Evolutionary conservation across 768 basidiomycete genomes (phyloP).

Genomic region (Suillus americanus): DNA sequence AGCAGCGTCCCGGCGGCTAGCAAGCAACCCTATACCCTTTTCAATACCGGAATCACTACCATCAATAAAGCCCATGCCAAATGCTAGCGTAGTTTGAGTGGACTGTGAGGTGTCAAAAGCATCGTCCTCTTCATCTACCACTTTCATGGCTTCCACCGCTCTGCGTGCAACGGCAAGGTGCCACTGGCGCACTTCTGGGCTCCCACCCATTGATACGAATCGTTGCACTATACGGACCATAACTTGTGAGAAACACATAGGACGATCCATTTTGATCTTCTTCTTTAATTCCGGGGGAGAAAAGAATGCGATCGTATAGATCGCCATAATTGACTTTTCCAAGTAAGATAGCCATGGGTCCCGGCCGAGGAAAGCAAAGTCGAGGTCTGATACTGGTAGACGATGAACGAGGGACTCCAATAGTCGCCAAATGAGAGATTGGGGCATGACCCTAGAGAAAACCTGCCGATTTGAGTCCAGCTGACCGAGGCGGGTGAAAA

Average conservation of each 20-base stretch:
- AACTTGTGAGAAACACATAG: slow-evolving; percentile 66
- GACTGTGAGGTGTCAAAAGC: slow-evolving; percentile 68
- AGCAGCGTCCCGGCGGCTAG: slow-evolving; percentile 66
- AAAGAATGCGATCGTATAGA: slow-evolving; percentile 86
- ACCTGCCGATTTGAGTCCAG: slow-evolving; percentile 77
- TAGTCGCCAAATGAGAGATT: slow-evolving; percentile 55
- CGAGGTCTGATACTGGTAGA: slow-evolving; percentile 75
- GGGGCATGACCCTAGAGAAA: slow-evolving; percentile 60
- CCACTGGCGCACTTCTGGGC: slow-evolving; percentile 50
- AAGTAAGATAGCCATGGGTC: slow-evolving; percentile 77
- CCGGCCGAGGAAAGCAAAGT: slow-evolving; percentile 64
- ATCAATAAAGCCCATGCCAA: slow-evolving; percentile 87
- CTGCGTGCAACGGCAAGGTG: slow-evolving; percentile 61
- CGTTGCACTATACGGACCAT: slow-evolving; percentile 72
- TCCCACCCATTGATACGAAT: slow-evolving; percentile 47
- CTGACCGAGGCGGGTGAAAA: slow-evolving; percentile 77
- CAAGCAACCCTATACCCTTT: slow-evolving; percentile 73
- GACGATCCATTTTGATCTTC: slow-evolving; percentile 62
- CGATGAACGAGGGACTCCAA: slow-evolving; percentile 76
- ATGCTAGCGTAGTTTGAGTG: slow-evolving; percentile 60
- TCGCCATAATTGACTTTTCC: slow-evolving; percentile 76
- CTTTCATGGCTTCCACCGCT: slow-evolving; percentile 74
- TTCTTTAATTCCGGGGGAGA: slow-evolving; percentile 74
- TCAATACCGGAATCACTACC: slow-evolving; percentile 63
- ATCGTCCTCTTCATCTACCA: slow-evolving; percentile 76